Evolutionary conservation across 192 early-diverging fungal species (phyloP).

Genomic region (Mortierella antarctica): DNA sequence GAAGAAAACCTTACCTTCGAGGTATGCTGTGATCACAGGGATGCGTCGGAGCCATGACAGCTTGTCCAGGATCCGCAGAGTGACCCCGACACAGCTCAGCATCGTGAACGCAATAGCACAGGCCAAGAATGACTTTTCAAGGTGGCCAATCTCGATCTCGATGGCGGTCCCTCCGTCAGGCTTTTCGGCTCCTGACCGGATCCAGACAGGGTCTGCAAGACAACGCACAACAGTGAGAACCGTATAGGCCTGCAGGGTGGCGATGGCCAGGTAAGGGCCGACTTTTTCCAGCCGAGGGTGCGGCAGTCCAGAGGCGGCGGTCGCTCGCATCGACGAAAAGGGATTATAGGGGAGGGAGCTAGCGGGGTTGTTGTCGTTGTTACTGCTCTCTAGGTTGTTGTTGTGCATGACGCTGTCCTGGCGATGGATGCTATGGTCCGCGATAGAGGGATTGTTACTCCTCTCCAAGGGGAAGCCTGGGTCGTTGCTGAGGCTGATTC

Average conservation of each 20-base stretch:
- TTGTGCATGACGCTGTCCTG: background rate
- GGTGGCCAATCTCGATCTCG: slow-evolving; percentile 13
- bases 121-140: slow-evolving; percentile 31
- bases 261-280: slow-evolving; percentile 33
- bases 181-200: background rate
- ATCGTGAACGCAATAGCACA: slow-evolving; percentile 44
- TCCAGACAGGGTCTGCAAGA: slow-evolving; percentile 42
- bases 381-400: background rate
- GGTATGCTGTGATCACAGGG: slow-evolving; percentile 42
- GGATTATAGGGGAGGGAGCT: background rate
- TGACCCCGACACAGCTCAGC: slow-evolving; percentile 42
- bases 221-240: slow-evolving; percentile 43
- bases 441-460: slow-evolving; percentile 5
- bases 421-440: background rate
- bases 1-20: slow-evolving; percentile 42
- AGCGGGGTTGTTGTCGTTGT: background rate
- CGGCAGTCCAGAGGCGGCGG: background rate
- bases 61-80: slow-evolving; percentile 43
- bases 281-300: slow-evolving; percentile 40
- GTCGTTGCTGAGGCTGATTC: slow-evolving; percentile 12
- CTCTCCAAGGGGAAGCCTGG: background rate
- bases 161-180: background rate
- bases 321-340: background rate
- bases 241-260: slow-evolving; percentile 44
- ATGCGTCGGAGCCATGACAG: slow-evolving; percentile 22